Base-by-base conservation (phyloP, 805 yeast genomes). In the Saturnispora hagleri region DNA sequence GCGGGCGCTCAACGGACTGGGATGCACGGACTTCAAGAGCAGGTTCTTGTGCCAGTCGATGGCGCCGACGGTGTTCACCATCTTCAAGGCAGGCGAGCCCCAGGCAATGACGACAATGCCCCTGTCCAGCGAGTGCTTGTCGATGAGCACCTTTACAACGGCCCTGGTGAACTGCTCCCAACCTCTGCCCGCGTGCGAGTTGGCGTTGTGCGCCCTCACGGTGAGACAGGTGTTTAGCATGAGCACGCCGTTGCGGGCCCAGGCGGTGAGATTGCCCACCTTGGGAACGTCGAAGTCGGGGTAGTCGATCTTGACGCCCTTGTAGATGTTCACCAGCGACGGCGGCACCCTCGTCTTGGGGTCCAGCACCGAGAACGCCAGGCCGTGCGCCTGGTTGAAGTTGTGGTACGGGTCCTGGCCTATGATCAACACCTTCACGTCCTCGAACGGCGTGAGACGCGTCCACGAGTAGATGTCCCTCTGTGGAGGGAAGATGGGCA, bases 371-470 rank as follows among this genome's bases (percentile, higher is more conserved):
- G 95, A 86, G 60, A 93, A 93, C 3, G 99, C 98, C 28, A 93
- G 70, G 0, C 99, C 99, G 62, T 93, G 99, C 0, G 99, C 99
- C 66, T 93, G 99, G 64, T 86, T 86, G 59, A 68, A 68, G 65
- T 89, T 89, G 67, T 93, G 99, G 65, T 93, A 93, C 0, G 99
- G 99, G 65, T 93, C 99, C 66, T 93, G 99, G 1, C 99, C 99
- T 44, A 93, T 71, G 12, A 93, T 77, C 1, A 93, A 76, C 27
- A 91, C 93, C 61, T 81, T 82, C 18, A 89, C 86, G 3, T 76
- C 65, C 4, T 79, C 71, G 20, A 91, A 70, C 0, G 96, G 96
- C 0, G 98, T 89, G 17, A 82, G 73, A 33, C 89, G 77, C 2
- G 95, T 82, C 97, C 98, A 93, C 0, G 97, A 87, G 64, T 93